Base-by-base conservation (phyloP, 495 filamentous ascomycete genomes). In the Xylaria acuta region DNA sequence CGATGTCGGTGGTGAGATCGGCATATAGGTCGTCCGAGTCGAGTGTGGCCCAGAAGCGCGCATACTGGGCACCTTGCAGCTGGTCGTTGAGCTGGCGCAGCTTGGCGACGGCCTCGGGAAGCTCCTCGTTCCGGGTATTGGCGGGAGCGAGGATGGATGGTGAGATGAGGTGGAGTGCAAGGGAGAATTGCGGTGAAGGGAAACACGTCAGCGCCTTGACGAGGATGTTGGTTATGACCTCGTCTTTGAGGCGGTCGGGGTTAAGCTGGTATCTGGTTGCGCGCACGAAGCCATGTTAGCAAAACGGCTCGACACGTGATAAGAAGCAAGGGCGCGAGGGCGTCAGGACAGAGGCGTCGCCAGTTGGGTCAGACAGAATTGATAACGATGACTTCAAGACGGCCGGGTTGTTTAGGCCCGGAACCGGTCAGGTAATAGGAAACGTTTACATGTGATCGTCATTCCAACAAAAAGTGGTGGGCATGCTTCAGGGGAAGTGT, bases 181-280 rank as follows among this genome's bases (percentile, higher is more conserved):
- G 93, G 75, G 90, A 89, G 91, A 98, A 98, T 85, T 97, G 95
- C 25, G 96, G 92, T 14, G 93, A 92, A 75, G 97, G 97, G 89
- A 99, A 98, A 83, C 97, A 92, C 75, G 95, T 97, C 77, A 99
- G 90, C 70, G 94, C 89, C 89, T 98, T 98, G 84, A 95, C 93
- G 81, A 99, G 94, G 89, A 98, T 92, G 87, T 98, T 98, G 87
- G 97, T 98, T 80, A 94, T 93, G 77, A 93, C 93, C 84, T 99
- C 97, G 77, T 97, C 92, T 82, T 94, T 94, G 83, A 94, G 90
- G 75, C 97, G 94, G 88, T 98, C 94, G 27, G 96, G 95, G 89
- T 99, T 99, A 88, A 99, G 97, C 86, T 99, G 97, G 90, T 98
- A 99, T 71, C 97, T 99, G 76, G 30, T 34, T 16, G 16, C 54